Evolutionary conservation across 1,284 basidiomycete genomes (phyloP).

Genomic region (Ustilago tritici): DNA sequence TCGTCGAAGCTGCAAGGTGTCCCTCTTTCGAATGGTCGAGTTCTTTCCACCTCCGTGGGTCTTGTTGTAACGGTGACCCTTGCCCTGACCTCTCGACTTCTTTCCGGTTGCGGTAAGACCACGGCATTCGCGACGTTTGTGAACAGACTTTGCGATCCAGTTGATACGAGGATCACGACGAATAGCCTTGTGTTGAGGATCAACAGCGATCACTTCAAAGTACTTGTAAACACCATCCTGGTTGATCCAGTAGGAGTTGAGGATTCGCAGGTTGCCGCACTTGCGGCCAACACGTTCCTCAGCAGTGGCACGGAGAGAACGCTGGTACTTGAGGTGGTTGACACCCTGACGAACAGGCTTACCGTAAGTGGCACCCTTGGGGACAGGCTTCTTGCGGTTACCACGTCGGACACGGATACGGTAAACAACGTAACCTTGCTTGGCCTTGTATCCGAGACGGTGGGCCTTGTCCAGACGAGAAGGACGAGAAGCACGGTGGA

Average conservation of each 20-base stretch:
- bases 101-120: conserved; percentile 97
- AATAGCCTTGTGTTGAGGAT: conserved; percentile 91
- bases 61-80: conserved; percentile 95
- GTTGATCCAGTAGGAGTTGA: conserved; percentile 98
- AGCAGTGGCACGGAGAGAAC: conserved; percentile 89
- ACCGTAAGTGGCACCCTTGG: conserved; percentile 96
- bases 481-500: conserved; percentile 96
- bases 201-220: conserved; percentile 98
- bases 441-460: conserved; percentile 98
- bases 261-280: conserved; percentile 93
- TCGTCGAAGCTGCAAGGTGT: conserved; percentile 88
- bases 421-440: conserved; percentile 99
- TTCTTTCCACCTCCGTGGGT: conserved; percentile 77
- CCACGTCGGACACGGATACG: conserved; percentile 96
- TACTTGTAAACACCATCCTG: conserved; percentile 99
- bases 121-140: conserved; percentile 97
- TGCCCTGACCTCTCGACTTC: conserved; percentile 77
- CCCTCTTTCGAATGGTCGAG: conserved; percentile 93
- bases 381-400: conserved; percentile 98
- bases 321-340: conserved; percentile 98
- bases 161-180: conserved; percentile 95
- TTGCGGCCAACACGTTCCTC: conserved; percentile 98
- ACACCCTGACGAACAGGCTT: conserved; percentile 99
- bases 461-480: conserved; percentile 99
- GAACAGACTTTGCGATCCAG: conserved; percentile 98